Conservation (phyloP, 2,329 filamentous ascomycete species). For the Paecilomyces sp. region DNA sequence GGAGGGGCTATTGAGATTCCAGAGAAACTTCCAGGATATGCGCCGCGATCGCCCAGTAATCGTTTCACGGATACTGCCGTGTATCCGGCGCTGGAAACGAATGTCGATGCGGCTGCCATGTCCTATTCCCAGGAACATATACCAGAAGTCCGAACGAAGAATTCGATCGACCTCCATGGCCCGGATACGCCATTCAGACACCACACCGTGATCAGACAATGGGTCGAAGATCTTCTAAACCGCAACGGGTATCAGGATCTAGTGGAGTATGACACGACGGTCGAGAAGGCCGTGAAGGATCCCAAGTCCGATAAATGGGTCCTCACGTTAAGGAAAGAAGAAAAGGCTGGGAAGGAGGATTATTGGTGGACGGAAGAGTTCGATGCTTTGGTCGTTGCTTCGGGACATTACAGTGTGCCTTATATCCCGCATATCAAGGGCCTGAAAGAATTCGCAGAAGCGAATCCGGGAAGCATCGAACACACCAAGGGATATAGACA, state of each 20-base stretch:
- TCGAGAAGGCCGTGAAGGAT: constrained; percentile 48
- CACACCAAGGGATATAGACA: constrained; percentile 37
- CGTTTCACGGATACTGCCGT: constrained; percentile 53
- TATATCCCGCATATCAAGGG: constrained; percentile 40
- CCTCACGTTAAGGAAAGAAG: constrained; percentile 42
- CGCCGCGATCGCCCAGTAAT: constrained; percentile 35
- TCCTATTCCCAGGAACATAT: constrained; percentile 53
- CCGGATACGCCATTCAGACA: constrained; percentile 55
- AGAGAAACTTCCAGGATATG: constrained; percentile 39
- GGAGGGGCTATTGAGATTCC: constrained; percentile 46
- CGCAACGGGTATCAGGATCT: constrained; percentile 46
- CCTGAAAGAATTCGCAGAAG: constrained; percentile 30
- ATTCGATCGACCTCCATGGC: constrained; percentile 45
- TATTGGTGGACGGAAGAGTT: constrained; percentile 59
- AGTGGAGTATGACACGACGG: constrained; percentile 48
- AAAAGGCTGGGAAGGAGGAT: constrained; percentile 31
- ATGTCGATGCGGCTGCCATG: constrained; percentile 55
- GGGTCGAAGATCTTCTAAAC: constrained; percentile 49
- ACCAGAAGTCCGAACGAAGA: constrained; percentile 34
- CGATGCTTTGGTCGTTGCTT: constrained; percentile 55
- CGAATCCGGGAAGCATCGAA: constrained; percentile 30
- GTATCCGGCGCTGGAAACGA: constrained; percentile 60
- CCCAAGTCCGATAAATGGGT: constrained; percentile 47
- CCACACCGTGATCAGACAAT: constrained; percentile 51
- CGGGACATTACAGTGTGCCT: constrained; percentile 55